phyloP scores from a whole-genome alignment of 139 green algal species.

The Bryopsis sp. region DNA sequence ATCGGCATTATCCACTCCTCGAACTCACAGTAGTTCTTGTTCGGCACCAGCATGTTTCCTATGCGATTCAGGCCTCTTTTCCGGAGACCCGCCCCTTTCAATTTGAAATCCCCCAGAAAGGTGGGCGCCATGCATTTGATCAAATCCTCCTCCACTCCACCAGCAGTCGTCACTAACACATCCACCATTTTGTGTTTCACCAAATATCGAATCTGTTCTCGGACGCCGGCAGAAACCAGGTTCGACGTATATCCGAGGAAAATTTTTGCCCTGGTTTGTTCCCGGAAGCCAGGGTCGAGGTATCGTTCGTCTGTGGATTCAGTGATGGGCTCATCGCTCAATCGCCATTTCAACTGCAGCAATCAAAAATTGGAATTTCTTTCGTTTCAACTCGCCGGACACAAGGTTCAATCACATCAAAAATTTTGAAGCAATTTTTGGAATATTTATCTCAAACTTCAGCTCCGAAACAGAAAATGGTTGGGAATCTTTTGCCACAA shows the following conservation, averaged over 20 bases:
- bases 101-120: slow-evolving; percentile 86
- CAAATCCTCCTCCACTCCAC: slow-evolving; percentile 95
- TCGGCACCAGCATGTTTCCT: slow-evolving; percentile 98
- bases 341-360: slow-evolving; percentile 73
- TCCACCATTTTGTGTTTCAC: slow-evolving; percentile 88
- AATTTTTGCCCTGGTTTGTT: slow-evolving; percentile 56
- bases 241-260: slow-evolving; percentile 97
- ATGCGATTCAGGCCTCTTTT: slow-evolving; percentile 86
- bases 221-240: slow-evolving; percentile 79
- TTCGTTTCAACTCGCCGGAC: too few relatives aligned
- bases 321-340: slow-evolving; percentile 63
- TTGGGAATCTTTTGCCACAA: too few relatives aligned
- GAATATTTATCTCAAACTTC: too few relatives aligned
- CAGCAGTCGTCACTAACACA: slow-evolving; percentile 90
- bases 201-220: slow-evolving; percentile 81
- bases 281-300: slow-evolving; percentile 30
- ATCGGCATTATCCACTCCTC: slow-evolving; percentile 99
- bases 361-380: too few relatives aligned
- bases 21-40: slow-evolving; percentile 98
- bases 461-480: too few relatives aligned
- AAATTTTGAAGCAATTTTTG: too few relatives aligned
- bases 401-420: too few relatives aligned
- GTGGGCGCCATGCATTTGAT: slow-evolving; percentile 96
- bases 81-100: slow-evolving; percentile 78
- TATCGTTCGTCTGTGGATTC: slow-evolving; percentile 30